Evolutionary conservation across 495 filamentous ascomycete genomes (phyloP).

Genomic region (Evansstolkia leycettana): DNA sequence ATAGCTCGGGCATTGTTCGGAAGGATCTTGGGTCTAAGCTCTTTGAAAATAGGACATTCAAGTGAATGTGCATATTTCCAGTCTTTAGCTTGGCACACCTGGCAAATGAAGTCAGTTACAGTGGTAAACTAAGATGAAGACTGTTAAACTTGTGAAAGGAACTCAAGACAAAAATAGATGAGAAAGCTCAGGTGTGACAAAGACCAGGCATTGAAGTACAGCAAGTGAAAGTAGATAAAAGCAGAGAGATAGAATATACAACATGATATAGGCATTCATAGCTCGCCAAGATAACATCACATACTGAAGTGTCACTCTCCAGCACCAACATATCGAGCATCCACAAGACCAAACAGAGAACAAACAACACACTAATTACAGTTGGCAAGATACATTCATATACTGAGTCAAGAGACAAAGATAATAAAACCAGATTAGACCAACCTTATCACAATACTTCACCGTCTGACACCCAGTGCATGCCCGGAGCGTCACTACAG

Average conservation of each 20-base stretch:
- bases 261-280: no score
- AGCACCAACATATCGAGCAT: no score
- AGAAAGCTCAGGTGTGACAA: no score
- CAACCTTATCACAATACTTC: slow-evolving; percentile 55
- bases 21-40: slow-evolving; percentile 33
- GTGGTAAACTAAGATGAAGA: slow-evolving; percentile 1
- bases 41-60: slow-evolving; percentile 44
- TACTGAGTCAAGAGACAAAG: no score
- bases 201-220: not conserved
- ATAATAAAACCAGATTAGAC: slow-evolving; percentile 9
- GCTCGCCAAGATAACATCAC: no score
- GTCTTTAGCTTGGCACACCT: slow-evolving; percentile 50
- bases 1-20: slow-evolving; percentile 46
- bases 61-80: slow-evolving; percentile 49
- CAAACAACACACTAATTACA: no score
- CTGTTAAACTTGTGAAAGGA: no score
- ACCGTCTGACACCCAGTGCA: slow-evolving; percentile 52
- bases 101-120: slow-evolving; percentile 2
- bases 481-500: slow-evolving; percentile 26
- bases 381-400: no score
- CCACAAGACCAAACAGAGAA: no score
- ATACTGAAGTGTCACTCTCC: no score
- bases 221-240: not conserved
- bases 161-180: slow-evolving; percentile 1
- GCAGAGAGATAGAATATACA: no score